Evolutionary conservation across 2,329 filamentous ascomycete species (phyloP).

Genomic region (Verticillium longisporum): DNA sequence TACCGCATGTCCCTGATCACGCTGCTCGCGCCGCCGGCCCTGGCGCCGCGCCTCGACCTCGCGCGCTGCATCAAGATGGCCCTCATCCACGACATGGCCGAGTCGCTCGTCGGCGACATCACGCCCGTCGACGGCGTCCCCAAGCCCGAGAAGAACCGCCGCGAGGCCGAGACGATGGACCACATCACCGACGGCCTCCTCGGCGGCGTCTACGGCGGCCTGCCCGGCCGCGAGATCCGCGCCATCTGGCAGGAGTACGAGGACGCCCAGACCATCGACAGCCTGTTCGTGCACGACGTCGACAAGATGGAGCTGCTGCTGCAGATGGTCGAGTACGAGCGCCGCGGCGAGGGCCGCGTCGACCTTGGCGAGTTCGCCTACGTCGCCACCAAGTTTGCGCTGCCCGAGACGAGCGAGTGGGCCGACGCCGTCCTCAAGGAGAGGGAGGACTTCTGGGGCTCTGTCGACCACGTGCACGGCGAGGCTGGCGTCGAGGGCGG

Average conservation of each 20-base stretch:
- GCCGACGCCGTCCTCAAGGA: constrained; percentile 69
- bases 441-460: constrained; percentile 65
- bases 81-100: constrained; percentile 95
- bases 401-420: constrained; percentile 78
- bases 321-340: constrained; percentile 97
- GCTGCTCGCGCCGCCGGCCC: constrained; percentile 75
- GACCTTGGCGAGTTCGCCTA: constrained; percentile 84
- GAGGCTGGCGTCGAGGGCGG: constrained; percentile 31
- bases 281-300: constrained; percentile 87
- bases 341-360: constrained; percentile 52
- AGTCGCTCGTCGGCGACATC: constrained; percentile 91
- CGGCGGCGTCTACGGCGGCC: constrained; percentile 66
- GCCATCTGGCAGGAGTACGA: constrained; percentile 95
- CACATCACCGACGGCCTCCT: constrained; percentile 72
- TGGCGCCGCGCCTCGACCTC: constrained; percentile 68
- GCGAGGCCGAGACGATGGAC: constrained; percentile 87
- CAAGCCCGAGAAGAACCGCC: constrained; percentile 82
- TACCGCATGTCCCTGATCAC: constrained; percentile 98
- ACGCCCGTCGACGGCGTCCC: constrained; percentile 82
- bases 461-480: constrained; percentile 38
- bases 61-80: constrained; percentile 90
- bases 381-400: constrained; percentile 64
- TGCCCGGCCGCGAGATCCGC: constrained; percentile 62
- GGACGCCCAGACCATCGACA: constrained; percentile 75
- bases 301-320: constrained; percentile 94